Conservation (phyloP, 345 rosid genomes). For the Pistacia vera region DNA sequence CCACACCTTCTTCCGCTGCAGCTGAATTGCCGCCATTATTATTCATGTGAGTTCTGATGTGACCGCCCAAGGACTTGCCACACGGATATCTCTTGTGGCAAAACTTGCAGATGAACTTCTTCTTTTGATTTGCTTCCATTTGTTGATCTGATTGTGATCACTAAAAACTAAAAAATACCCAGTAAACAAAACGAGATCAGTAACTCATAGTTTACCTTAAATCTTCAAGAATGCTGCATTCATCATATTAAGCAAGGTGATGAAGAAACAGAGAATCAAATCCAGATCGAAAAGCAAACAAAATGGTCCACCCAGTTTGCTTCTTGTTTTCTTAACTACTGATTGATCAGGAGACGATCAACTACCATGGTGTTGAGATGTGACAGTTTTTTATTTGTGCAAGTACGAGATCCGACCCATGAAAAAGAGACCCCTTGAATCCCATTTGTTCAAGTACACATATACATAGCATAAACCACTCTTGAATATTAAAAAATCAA, state of each 20-base stretch:
- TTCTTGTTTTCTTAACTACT: conserved; percentile 23
- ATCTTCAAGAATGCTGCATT: conserved; percentile 40
- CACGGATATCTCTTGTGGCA: conserved; percentile 75
- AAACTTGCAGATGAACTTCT: conserved; percentile 70
- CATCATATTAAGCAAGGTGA: conserved; percentile 7
- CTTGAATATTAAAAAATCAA: conserved; percentile 16
- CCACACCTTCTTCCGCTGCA: conserved; percentile 38
- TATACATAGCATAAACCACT: background rate
- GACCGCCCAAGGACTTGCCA: conserved; percentile 91
- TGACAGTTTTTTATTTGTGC: conserved; percentile 42
- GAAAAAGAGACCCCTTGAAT: conserved; percentile 30
- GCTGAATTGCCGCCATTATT: conserved; percentile 29
- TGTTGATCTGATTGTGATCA: conserved; percentile 29
- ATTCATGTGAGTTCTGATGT: conserved; percentile 79
- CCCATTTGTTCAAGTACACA: conserved; percentile 26
- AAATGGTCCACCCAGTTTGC: conserved; percentile 40
- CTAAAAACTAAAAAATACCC: conserved; percentile 34
- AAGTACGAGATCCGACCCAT: conserved; percentile 67
- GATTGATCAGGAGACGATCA: conserved; percentile 36
- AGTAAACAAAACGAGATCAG: conserved; percentile 28
- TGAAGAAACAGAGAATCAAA: conserved; percentile 23
- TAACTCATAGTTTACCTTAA: conserved; percentile 38
- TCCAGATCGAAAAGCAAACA: conserved; percentile 33
- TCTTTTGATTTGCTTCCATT: conserved; percentile 53
- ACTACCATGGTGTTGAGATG: conserved; percentile 32